Base-by-base conservation (phyloP, 2,329 filamentous ascomycete genomes). In the Amauroascus verrucosus region DNA sequence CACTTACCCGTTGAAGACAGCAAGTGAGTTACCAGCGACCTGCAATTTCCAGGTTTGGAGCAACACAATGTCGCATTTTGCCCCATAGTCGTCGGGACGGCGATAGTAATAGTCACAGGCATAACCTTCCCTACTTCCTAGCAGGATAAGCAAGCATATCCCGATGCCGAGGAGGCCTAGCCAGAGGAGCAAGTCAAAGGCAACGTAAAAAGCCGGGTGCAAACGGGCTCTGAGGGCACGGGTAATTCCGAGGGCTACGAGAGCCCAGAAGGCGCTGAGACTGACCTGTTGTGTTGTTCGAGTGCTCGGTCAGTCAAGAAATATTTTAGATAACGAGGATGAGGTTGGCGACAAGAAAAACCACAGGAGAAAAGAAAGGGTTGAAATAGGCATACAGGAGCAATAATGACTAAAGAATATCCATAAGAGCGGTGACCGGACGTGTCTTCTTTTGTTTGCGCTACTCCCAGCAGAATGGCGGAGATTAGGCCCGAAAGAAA, bases 161-260 rank as follows among this genome's bases (percentile, higher is more conserved):
- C 8, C 26, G 6, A 48, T 50, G 13, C 11, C n/a, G 26, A 54
- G 7, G 33, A 54, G 8, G 1, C 30, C 7, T 3, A 54, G 46
- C 52, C 52, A 54, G 14, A 54, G 52, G 2, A 54, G 37, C 2
- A 54, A 40, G 33, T 54, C 52, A 30, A 54, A 54, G 11, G 46
- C 37, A 30, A 54, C 52, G 40, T 50, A 54, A n/a, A 54, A 50
- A 7, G 52, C 52, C 11, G 52, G 52, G 20, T 54, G 52, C 8
- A 54, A 6, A 3, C 13, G 52, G 11, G 16, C 22, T 45, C 24
- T 49, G 20, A 32, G n/a, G 3, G 16, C 9, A 2, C 28, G 37
- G 6, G 37, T 22, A 7, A 54, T 22, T 13, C 22, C 16, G n/a
- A 54, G 22, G 1, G 43, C 37, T 6, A 54, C 20, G 11, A 54